phyloP scores from a whole-genome alignment of 331 rosid species.

The Ulmus americana region DNA sequence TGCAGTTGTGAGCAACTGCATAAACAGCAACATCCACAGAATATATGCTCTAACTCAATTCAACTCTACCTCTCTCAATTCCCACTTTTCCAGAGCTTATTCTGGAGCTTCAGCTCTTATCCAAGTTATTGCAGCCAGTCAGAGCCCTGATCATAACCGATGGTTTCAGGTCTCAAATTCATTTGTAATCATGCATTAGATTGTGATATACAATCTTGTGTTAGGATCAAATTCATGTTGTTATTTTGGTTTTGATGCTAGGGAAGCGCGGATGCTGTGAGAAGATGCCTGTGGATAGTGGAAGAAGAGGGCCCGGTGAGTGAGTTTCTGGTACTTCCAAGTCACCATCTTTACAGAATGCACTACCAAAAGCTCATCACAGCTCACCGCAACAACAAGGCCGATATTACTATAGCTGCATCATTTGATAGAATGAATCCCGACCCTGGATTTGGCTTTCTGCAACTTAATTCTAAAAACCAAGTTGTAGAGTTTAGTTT shows the following conservation, averaged over 20 bases:
- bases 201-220: background rate
- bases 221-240: background rate
- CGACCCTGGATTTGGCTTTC: slow-evolving; percentile 33
- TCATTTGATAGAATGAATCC: slow-evolving; percentile 17
- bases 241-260: background rate
- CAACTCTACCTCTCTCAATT: slow-evolving; percentile 44
- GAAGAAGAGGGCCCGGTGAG: slow-evolving; percentile 26
- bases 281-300: slow-evolving; percentile 36
- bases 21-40: slow-evolving; percentile 29
- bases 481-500: slow-evolving; percentile 23
- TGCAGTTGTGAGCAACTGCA: slow-evolving; percentile 39
- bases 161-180: slow-evolving; percentile 34
- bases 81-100: slow-evolving; percentile 38
- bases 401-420: slow-evolving; percentile 36
- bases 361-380: slow-evolving; percentile 32
- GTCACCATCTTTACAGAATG: slow-evolving; percentile 40
- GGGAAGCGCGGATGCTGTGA: slow-evolving; percentile 44
- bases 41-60: slow-evolving; percentile 38
- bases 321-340: slow-evolving; percentile 39
- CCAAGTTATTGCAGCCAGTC: slow-evolving; percentile 37
- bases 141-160: slow-evolving; percentile 25
- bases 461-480: slow-evolving; percentile 15
- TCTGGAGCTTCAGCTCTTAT: slow-evolving; percentile 25
- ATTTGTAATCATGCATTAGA: background rate
- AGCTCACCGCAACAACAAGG: slow-evolving; percentile 23